A percentile compares a stretch with the other conserved stretches of the same genome.
Conservation (phyloP, 768 basidiomycete species). For the Pleurotus tuoliensis region DNA sequence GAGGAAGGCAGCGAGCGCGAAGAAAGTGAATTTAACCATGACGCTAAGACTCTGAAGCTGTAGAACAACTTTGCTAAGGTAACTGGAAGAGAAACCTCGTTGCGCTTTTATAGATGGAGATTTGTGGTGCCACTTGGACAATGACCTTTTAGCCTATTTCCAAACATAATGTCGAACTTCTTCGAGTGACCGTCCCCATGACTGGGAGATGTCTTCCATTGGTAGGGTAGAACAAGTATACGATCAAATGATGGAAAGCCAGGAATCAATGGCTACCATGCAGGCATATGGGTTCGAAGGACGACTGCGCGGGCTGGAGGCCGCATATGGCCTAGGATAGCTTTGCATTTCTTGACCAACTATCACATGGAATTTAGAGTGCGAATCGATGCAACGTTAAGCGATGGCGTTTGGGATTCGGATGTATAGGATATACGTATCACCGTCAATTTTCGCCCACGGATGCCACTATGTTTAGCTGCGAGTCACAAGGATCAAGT, state of each 20-base stretch:
- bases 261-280: not conserved
- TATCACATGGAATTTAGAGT: too few relatives aligned
- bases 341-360: too few relatives aligned
- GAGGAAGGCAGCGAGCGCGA: conserved; percentile 9
- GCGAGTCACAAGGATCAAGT: too few relatives aligned
- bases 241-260: conserved; percentile 1
- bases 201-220: not conserved
- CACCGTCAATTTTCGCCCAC: too few relatives aligned
- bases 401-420: too few relatives aligned
- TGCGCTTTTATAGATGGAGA: not conserved
- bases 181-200: not conserved
- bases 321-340: too few relatives aligned
- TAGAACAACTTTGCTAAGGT: not conserved
- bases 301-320: not conserved
- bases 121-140: too few relatives aligned
- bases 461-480: too few relatives aligned
- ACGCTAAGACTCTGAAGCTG: not conserved
- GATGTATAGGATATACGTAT: too few relatives aligned
- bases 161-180: not conserved
- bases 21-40: conserved; percentile 1
- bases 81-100: too few relatives aligned
- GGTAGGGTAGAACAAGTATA: not conserved
- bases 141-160: not conserved
- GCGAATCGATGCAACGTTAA: too few relatives aligned
- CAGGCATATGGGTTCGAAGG: not conserved